These are phyloP conservation scores for Phytophthora multivora DNA, from an alignment of 352 stramenopile species.

Conservation along the genomic window DNA sequence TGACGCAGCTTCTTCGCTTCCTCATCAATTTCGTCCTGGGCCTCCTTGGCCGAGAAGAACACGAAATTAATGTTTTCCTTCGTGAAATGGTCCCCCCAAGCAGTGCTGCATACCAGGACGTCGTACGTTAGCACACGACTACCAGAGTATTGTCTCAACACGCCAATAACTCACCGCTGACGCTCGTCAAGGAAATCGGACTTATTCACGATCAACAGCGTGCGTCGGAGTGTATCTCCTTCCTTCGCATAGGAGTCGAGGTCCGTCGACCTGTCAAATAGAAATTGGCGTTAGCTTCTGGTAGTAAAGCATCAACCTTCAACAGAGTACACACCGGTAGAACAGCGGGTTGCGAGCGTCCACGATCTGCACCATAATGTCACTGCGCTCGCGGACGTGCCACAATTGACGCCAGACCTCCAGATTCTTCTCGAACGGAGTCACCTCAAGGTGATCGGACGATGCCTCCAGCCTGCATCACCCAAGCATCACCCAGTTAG, in stretches of 20 bases:
- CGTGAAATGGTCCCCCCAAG: conserved; percentile 96
- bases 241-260: conserved; percentile 96
- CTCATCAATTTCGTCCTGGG: conserved; percentile 92
- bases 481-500: not conserved
- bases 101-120: conserved; percentile 41
- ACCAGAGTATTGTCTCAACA: not conserved
- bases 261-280: conserved; percentile 88
- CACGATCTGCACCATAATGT: conserved; percentile 98
- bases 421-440: conserved; percentile 99
- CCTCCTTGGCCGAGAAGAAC: conserved; percentile 98
- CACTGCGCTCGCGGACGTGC: conserved; percentile 97
- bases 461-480: conserved; percentile 70
- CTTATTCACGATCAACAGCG: conserved; percentile 99
- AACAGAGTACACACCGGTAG: conserved; percentile 75
- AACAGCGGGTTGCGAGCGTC: conserved; percentile 99
- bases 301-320: not conserved
- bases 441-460: conserved; percentile 90
- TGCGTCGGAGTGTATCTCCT: conserved; percentile 86
- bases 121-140: not conserved
- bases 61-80: conserved; percentile 91
- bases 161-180: conserved; percentile 72
- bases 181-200: conserved; percentile 96
- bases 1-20: conserved; percentile 68
- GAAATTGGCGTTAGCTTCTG: conserved; percentile 1
- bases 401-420: conserved; percentile 99